Conservation (phyloP, 805 yeast species). For the Danielozyma ontarioensis region DNA sequence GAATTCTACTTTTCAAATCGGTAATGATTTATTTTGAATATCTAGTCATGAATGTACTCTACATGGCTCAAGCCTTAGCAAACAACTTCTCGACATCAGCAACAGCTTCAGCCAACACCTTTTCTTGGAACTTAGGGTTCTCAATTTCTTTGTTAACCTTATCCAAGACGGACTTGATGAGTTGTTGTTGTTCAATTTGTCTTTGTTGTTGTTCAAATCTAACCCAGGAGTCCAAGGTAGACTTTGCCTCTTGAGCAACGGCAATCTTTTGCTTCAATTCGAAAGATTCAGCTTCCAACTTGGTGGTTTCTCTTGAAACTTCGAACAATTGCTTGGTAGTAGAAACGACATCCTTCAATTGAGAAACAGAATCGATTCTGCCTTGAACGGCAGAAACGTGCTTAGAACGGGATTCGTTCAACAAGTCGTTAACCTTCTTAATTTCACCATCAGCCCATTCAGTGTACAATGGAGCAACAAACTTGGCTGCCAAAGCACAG, state of each 20-base stretch:
- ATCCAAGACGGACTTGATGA: constrained; percentile 78
- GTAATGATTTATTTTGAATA: not conserved
- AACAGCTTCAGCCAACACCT: constrained; percentile 84
- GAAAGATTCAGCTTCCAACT: constrained; percentile 90
- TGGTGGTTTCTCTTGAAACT: constrained; percentile 93
- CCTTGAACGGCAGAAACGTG: constrained; percentile 91
- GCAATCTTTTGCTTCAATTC: constrained; percentile 89
- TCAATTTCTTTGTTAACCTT: constrained; percentile 82
- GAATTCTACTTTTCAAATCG: too few relatives aligned
- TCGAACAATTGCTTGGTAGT: constrained; percentile 90
- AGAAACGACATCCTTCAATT: constrained; percentile 85
- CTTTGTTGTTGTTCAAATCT: constrained; percentile 96
- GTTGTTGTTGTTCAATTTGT: constrained; percentile 91
- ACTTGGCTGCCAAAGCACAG: constrained; percentile 71
- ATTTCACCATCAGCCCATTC: constrained; percentile 89
- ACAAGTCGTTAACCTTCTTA: constrained; percentile 71
- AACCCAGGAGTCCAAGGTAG: constrained; percentile 97
- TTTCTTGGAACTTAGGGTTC: constrained; percentile 91
- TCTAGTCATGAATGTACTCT: too few relatives aligned
- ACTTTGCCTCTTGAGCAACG: constrained; percentile 84
- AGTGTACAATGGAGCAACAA: constrained; percentile 90
- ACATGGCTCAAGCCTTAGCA: constrained; percentile 42
- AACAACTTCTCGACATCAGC: constrained; percentile 88
- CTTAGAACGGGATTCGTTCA: constrained; percentile 82
- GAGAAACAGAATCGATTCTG: constrained; percentile 83